These are phyloP conservation scores for Pichia sp. DNA, from an alignment of 1,139 yeast species.

Conservation along the genomic window DNA sequence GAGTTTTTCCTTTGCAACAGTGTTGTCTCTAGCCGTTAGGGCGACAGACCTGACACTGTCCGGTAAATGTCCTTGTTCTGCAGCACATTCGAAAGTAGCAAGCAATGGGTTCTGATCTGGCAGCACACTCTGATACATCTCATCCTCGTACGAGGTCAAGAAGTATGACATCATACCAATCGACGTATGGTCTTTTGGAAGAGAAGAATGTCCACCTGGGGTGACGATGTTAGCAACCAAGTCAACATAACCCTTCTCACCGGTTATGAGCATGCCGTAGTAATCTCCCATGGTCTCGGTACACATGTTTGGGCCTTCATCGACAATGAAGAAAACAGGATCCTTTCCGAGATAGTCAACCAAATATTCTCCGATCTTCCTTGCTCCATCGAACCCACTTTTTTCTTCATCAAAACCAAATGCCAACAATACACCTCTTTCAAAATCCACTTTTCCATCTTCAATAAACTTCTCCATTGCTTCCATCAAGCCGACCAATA, in stretches of 20 bases:
- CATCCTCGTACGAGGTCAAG: conserved; percentile 44
- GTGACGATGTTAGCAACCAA: conserved; percentile 45
- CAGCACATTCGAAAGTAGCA: conserved; percentile 44
- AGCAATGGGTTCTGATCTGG: conserved; percentile 47
- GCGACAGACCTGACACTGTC: not conserved
- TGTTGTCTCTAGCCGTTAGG: conserved; percentile 15
- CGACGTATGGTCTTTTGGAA: conserved; percentile 65
- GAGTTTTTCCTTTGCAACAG: conserved; percentile 26
- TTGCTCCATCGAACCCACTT: conserved; percentile 55
- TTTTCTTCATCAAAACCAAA: conserved; percentile 76
- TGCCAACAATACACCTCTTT: conserved; percentile 52
- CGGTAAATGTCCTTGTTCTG: conserved; percentile 33
- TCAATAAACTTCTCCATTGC: conserved; percentile 50
- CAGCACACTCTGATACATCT: conserved; percentile 44
- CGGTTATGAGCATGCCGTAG: conserved; percentile 55
- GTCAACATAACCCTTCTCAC: conserved; percentile 65
- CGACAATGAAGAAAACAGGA: conserved; percentile 51
- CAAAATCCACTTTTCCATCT: conserved; percentile 41
- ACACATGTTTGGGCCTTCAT: conserved; percentile 47
- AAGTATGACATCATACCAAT: conserved; percentile 63
- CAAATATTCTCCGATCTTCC: conserved; percentile 38
- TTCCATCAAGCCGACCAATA: conserved; percentile 54
- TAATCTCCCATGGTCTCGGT: conserved; percentile 16
- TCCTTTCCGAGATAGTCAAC: conserved; percentile 50
- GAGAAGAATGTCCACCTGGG: conserved; percentile 69